These are phyloP conservation scores for Hypoxylon lienhwacheense DNA, from an alignment of 495 filamentous ascomycete species.

Conservation along the genomic window DNA sequence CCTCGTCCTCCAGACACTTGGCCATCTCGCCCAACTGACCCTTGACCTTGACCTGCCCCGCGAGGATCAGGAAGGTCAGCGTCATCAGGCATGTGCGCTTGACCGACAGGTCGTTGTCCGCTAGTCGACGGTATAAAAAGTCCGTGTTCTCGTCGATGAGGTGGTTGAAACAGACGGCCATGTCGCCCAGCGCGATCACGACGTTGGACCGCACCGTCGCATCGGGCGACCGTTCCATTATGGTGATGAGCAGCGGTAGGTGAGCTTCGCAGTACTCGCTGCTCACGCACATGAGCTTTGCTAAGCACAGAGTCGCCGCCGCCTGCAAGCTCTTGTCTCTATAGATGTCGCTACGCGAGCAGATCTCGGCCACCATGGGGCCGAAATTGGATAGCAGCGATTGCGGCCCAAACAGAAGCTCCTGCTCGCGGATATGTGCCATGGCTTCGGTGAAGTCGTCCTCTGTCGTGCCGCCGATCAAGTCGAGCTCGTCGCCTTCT, in stretches of 20 bases:
- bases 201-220: slow-evolving; percentile 91
- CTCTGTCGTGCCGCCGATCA: slow-evolving; percentile 96
- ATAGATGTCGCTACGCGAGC: slow-evolving; percentile 90
- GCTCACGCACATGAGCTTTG: slow-evolving; percentile 96
- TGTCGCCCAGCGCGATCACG: slow-evolving; percentile 95
- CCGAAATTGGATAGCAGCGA: slow-evolving; percentile 89
- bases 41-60: slow-evolving; percentile 99
- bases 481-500: slow-evolving; percentile 82
- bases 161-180: slow-evolving; percentile 99
- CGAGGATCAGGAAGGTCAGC: slow-evolving; percentile 93
- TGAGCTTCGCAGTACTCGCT: slow-evolving; percentile 95
- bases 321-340: slow-evolving; percentile 85
- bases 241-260: slow-evolving; percentile 91
- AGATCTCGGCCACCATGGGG: slow-evolving; percentile 87
- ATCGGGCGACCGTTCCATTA: slow-evolving; percentile 89
- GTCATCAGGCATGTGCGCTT: slow-evolving; percentile 99
- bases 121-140: slow-evolving; percentile 90
- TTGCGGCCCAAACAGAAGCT: slow-evolving; percentile 83
- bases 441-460: slow-evolving; percentile 98
- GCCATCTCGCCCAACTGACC: slow-evolving; percentile 99
- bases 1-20: slow-evolving; percentile 93
- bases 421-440: slow-evolving; percentile 88
- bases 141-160: slow-evolving; percentile 99
- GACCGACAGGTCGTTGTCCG: slow-evolving; percentile 83
- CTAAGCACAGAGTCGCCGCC: slow-evolving; percentile 92